phyloP scores from a whole-genome alignment of 1,284 basidiomycete genomes.

The Coniferiporia weirii region DNA sequence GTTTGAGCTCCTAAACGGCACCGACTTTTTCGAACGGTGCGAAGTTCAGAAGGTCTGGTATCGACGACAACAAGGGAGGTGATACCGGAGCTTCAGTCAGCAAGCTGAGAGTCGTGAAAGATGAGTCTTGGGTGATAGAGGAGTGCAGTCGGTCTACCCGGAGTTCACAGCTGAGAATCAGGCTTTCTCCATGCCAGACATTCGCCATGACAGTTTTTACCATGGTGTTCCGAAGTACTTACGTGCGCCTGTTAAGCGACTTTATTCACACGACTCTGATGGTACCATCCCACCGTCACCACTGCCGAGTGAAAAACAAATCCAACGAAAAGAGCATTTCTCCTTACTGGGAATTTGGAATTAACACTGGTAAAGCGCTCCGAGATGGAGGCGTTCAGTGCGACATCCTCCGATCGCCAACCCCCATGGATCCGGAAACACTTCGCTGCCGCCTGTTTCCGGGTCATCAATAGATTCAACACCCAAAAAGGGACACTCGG shows the following conservation, averaged over 20 bases:
- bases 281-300: too few relatives aligned
- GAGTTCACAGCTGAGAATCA: not conserved
- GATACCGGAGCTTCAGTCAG: not conserved
- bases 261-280: too few relatives aligned
- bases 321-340: too few relatives aligned
- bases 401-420: not conserved
- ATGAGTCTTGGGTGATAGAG: not conserved
- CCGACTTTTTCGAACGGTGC: not conserved
- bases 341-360: too few relatives aligned
- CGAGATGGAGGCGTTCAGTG: not conserved
- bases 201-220: not conserved
- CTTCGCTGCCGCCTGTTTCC: not conserved
- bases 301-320: too few relatives aligned
- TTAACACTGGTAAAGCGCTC: too few relatives aligned
- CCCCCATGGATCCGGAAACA: not conserved
- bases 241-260: too few relatives aligned
- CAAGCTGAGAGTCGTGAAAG: not conserved
- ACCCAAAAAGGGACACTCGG: not conserved
- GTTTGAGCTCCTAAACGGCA: not conserved
- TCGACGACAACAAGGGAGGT: not conserved
- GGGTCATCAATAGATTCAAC: not conserved
- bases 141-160: not conserved
- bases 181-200: not conserved
- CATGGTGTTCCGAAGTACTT: not conserved
- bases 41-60: not conserved